Percentiles rank a stretch among this genome's conserved stretches.
phyloP scores from a whole-genome alignment of 106 monocot genomes.

The Triglochin maritima region DNA sequence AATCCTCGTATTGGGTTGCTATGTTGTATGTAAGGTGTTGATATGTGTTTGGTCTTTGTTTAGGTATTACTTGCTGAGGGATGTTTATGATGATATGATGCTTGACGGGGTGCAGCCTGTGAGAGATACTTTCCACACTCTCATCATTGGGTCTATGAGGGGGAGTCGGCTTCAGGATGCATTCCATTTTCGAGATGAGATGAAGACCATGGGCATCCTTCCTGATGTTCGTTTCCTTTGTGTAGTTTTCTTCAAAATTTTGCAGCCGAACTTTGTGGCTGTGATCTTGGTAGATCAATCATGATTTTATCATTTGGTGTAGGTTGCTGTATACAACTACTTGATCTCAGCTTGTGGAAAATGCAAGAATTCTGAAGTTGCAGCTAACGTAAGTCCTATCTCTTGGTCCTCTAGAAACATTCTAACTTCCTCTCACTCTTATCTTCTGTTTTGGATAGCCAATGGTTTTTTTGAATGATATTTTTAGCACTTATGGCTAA shows the following conservation, averaged over 20 bases:
- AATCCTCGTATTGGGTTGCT: not conserved
- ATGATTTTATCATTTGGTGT: slow-evolving; percentile 13
- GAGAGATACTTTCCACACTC: slow-evolving; percentile 84
- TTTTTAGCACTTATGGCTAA: not conserved
- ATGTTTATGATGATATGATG: slow-evolving; percentile 97
- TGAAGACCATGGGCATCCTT: slow-evolving; percentile 77
- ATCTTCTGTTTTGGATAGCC: not conserved
- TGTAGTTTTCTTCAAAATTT: not conserved
- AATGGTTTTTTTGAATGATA: not conserved
- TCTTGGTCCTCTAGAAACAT: not conserved
- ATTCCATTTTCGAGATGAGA: slow-evolving; percentile 83
- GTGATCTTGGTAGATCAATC: not conserved
- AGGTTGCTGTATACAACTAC: slow-evolving; percentile 95
- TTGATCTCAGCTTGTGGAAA: slow-evolving; percentile 94
- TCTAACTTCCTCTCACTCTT: too few species aligned
- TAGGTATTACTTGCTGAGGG: slow-evolving; percentile 72
- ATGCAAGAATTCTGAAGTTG: slow-evolving; percentile 78
- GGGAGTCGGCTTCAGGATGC: slow-evolving; percentile 85
- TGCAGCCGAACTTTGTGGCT: not conserved
- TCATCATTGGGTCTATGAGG: slow-evolving; percentile 95
- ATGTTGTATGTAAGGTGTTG: not conserved
- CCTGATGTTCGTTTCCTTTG: slow-evolving; percentile 47
- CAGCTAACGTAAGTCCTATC: slow-evolving; percentile 38
- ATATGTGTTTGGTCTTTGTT: not conserved
- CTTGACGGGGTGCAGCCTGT: slow-evolving; percentile 89